Evolutionary conservation across 768 basidiomycete genomes (phyloP).

Genomic region (Boletus rufocinnamomeus): DNA sequence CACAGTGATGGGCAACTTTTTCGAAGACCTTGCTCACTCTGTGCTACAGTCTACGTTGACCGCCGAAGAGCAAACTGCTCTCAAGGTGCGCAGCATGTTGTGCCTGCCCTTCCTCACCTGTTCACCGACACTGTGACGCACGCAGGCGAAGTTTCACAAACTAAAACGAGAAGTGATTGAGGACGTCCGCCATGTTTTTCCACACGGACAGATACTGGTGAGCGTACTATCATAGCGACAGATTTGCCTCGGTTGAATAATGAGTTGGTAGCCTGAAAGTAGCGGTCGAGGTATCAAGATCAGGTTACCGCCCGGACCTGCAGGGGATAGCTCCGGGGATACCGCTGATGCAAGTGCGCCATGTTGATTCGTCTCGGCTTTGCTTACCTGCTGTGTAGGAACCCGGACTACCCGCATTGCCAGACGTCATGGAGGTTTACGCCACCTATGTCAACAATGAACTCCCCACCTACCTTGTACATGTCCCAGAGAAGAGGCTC

Average conservation of each 20-base stretch:
- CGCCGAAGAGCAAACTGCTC: constrained; percentile 25
- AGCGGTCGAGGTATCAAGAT: constrained; percentile 27
- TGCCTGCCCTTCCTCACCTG: neutral
- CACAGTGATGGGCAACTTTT: constrained; percentile 30
- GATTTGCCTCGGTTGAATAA: neutral
- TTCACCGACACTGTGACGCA: neutral
- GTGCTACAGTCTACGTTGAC: constrained; percentile 25
- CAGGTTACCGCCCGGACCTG: constrained; percentile 22
- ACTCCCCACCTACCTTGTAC: constrained; percentile 31
- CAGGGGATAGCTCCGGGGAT: neutral
- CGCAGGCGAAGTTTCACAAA: constrained; percentile 34
- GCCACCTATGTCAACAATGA: constrained; percentile 32
- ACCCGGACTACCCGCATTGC: constrained; percentile 15
- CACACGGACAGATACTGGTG: constrained; percentile 33
- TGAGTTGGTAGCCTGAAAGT: constrained; percentile 20
- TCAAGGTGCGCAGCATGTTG: constrained; percentile 20
- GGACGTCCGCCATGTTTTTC: constrained; percentile 29
- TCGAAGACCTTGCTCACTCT: constrained; percentile 31
- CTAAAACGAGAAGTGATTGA: constrained; percentile 32
- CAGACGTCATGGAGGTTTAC: constrained; percentile 29
- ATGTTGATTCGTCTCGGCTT: neutral
- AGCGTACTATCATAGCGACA: neutral
- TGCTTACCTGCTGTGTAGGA: constrained; percentile 16
- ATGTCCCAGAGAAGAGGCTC: constrained; percentile 29
- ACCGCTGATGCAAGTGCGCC: constrained; percentile 12